Base-by-base conservation (phyloP, 768 basidiomycete species). In the Leucocoprinus sp. region DNA sequence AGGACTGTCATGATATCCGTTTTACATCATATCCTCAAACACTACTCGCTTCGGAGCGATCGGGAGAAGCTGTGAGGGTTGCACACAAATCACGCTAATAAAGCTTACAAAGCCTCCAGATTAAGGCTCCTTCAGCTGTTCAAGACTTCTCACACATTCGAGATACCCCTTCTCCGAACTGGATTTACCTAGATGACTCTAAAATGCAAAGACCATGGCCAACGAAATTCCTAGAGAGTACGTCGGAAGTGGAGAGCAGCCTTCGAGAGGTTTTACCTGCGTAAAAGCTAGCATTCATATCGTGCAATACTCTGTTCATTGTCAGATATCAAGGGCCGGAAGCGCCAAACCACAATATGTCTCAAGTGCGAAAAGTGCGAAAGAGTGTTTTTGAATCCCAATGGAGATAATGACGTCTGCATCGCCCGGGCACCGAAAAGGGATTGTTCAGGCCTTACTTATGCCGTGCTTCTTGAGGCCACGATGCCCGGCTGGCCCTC, bases 141-240 rank as follows among this genome's bases (percentile, higher is more conserved):
- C 84, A 84, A 55, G 91, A 93, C 52, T 93, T 93, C 57, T 86
- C 88, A 15, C 89, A 92, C 60, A 84, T 92, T 49, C 69, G 80
- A 24, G 56, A 73, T 4, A 79, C 83, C 1, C 79, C 78, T 0
- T 93, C 91, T 3, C 88, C 91, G 8, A 78, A 93, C 60, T 93
- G 86, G 82, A 66, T 68, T 2, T 44, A 61, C 8, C 49, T 72
- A 41, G 33, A 37, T 0, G 56, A 55, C 2, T 48, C 40, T 22
- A 51, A 53, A 17, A 42, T n/a, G 52, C 55, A 26, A 45, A 52
- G 28, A 18, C 41, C 52, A 1, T 64, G 63, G 64, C 61, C 59
- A 4, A 28, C 49, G 7, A 34, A 38, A 5, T 14, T 24, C 1
- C 35, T 54, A 4, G 15, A 42, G 3, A 40, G 47, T 18, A 39